These are phyloP conservation scores for Gaultheria prostrata DNA, from an alignment of 148 eudicot species.

Conservation along the genomic window DNA sequence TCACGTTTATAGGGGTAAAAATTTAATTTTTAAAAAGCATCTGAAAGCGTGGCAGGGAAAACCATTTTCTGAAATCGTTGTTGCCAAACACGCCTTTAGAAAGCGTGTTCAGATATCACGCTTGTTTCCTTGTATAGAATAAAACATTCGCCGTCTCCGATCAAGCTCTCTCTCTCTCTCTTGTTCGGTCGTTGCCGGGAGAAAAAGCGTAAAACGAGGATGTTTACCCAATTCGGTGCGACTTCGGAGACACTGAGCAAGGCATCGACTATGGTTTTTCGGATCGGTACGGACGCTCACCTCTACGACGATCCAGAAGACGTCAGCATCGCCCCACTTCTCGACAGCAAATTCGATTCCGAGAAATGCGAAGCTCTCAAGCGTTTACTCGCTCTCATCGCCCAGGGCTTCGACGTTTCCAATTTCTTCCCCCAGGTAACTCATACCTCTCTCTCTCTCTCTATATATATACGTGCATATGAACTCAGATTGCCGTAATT, in stretches of 20 bases:
- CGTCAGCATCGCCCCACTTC: slow-evolving; percentile 71
- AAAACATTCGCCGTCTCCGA: not conserved
- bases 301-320: slow-evolving; percentile 99
- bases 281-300: slow-evolving; percentile 98
- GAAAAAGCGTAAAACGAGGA: slow-evolving; percentile 7
- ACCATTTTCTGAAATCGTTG: too few species aligned
- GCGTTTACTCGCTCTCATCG: slow-evolving; percentile 93
- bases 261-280: slow-evolving; percentile 85
- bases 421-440: slow-evolving; percentile 90
- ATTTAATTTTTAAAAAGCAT: too few species aligned
- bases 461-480: not conserved
- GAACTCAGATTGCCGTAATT: not conserved
- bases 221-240: slow-evolving; percentile 80
- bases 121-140: too few species aligned
- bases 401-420: slow-evolving; percentile 94
- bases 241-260: slow-evolving; percentile 82
- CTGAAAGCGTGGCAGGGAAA: too few species aligned
- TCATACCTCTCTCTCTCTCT: too few species aligned
- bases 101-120: too few species aligned
- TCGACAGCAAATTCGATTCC: slow-evolving; percentile 87
- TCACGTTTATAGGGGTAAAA: too few species aligned
- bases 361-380: slow-evolving; percentile 96
- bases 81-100: too few species aligned
- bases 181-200: not conserved
- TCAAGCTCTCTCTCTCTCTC: not conserved